Evolutionary conservation across 129 eudicot species (phyloP).

Genomic region (Flaveria trinervia): DNA sequence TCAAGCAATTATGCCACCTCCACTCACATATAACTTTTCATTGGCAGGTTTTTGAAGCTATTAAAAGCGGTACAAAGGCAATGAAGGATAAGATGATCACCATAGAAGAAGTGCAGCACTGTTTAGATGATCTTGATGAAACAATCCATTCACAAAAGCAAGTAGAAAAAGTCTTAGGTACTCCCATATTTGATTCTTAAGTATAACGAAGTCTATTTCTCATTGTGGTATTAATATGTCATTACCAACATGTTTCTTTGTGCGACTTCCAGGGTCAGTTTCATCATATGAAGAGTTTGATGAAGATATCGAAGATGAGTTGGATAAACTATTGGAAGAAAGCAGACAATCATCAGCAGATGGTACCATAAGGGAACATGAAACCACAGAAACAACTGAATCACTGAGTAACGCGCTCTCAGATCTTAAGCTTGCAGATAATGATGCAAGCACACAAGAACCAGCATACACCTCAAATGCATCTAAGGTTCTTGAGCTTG

Average conservation of each 20-base stretch:
- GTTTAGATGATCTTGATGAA: slow-evolving; percentile 75
- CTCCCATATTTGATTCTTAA: neutral
- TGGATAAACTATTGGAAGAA: slow-evolving; percentile 55
- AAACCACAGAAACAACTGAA: slow-evolving; percentile 36
- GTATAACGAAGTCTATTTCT: neutral
- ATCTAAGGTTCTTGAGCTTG: slow-evolving; percentile 32
- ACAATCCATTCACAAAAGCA: slow-evolving; percentile 56
- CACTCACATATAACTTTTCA: neutral
- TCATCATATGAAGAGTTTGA: slow-evolving; percentile 45
- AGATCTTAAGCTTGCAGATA: slow-evolving; percentile 51
- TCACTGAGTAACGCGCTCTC: slow-evolving; percentile 49
- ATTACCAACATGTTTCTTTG: slow-evolving; percentile 19
- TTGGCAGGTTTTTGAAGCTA: slow-evolving; percentile 79
- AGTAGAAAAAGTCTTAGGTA: slow-evolving; percentile 62
- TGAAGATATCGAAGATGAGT: slow-evolving; percentile 80
- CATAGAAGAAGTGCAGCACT: slow-evolving; percentile 63
- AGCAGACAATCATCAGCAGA: slow-evolving; percentile 29
- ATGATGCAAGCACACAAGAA: slow-evolving; percentile 18
- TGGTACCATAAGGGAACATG: slow-evolving; percentile 24
- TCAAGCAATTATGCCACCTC: slow-evolving; percentile 1
- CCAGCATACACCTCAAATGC: slow-evolving; percentile 7
- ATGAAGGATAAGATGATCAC: slow-evolving; percentile 61
- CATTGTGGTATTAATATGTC: neutral
- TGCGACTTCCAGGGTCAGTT: slow-evolving; percentile 46
- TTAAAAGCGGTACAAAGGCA: slow-evolving; percentile 62